Conservation (phyloP, 2,329 filamentous ascomycete genomes). For the Ophiocordyceps camponoti-saundersi region DNA sequence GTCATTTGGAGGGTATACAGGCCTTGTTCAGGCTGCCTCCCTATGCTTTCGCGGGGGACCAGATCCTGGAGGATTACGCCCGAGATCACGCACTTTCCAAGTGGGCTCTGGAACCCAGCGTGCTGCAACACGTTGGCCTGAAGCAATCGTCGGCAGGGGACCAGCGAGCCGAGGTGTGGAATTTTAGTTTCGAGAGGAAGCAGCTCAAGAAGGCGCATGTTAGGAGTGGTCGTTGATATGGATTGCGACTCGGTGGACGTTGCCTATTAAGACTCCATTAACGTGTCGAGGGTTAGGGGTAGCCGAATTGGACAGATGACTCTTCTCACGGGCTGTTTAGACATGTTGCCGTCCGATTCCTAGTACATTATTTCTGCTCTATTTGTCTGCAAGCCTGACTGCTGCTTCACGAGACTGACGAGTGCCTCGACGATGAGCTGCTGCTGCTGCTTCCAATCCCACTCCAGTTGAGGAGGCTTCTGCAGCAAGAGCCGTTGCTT, state of each 20-base stretch:
- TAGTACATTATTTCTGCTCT: no score
- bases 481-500: no score
- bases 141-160: conserved; percentile 13
- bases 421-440: no score
- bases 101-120: conserved; percentile 19
- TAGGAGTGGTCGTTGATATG: neutral
- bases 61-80: conserved; percentile 17
- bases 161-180: conserved; percentile 15
- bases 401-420: no score
- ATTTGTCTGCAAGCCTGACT: no score
- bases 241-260: neutral
- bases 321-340: no score
- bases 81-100: conserved; percentile 11
- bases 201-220: neutral
- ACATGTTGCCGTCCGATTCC: no score
- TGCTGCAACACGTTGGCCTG: conserved; percentile 19
- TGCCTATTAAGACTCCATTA: no score
- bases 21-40: conserved; percentile 12
- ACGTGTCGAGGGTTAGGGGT: no score
- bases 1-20: conserved; percentile 12
- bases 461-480: no score
- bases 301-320: no score
- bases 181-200: conserved; percentile 16
- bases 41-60: conserved; percentile 16
- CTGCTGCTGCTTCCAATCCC: no score